Base-by-base conservation (phyloP, 192 early-diverging fungal species). In the Coemansia sp. region DNA sequence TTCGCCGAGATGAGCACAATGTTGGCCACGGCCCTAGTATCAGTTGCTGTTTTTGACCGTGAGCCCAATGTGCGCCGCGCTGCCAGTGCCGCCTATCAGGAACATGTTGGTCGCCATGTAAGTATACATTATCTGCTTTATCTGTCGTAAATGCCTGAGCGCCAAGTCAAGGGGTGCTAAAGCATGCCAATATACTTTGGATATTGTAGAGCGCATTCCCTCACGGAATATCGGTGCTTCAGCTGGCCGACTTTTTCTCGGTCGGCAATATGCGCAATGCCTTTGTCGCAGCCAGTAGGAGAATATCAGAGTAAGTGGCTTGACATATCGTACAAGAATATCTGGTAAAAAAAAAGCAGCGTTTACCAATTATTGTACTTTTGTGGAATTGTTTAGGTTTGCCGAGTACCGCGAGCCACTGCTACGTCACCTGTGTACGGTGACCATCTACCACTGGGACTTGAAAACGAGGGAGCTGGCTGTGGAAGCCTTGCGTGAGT, bases 71-170 rank as follows among this genome's bases (percentile, higher is more conserved):
- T 98, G 16, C 88, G 97, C 16, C 84, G 97, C 27, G 97, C 97
- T 6, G 93, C 92, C 27, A 92, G 91, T 74, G 97, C 97, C 6
- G 97, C 97, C 6, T 98, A 97, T 75, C 97, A 99, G 78, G 97
- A 99, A 67, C 94, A 96, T 70, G 97, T 97, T 56, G 97, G 97
- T 6, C 85, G 97, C 35, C 89, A 89, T 77, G 88, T 89, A 86
- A 77, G 62, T 71, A 51, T 16, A 16, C 24, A 63, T 33, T 41
- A 4, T 34, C 31, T n/a, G 29, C 29, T 34, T 27, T 10, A 16
- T 33, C 19, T 14, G 6, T 2, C 10, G 48, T 24, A 27, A 19
- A 19, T 51, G 41, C 44, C 33, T 14, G 34, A 29, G 63, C 8
- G 19, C 13, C 36, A 67, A 21, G 13, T 9, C 6, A 24, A 9